phyloP scores from a whole-genome alignment of 768 basidiomycete species.

The Royoungia palumana region DNA sequence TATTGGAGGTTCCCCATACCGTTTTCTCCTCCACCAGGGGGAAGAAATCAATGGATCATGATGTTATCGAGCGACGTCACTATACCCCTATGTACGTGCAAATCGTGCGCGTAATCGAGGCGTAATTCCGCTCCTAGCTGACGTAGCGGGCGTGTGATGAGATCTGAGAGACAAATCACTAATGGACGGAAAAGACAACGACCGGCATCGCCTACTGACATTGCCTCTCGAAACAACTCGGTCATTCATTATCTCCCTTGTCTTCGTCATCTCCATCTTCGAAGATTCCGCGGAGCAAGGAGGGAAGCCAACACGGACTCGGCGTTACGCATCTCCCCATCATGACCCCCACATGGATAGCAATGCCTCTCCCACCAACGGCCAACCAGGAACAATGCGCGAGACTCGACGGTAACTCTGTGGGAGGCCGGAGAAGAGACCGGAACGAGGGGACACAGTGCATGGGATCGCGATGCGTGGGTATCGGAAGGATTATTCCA shows the following conservation, averaged over 20 bases:
- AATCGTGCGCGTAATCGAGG: background rate
- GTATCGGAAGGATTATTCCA: background rate
- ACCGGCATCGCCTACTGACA: constrained; percentile 4
- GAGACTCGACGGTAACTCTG: constrained; percentile 2
- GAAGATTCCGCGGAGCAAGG: constrained; percentile 25
- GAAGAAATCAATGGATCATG: too few relatives aligned
- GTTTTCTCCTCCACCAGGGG: too few relatives aligned
- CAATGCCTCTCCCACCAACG: background rate
- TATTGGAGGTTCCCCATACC: too few relatives aligned
- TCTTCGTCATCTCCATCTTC: background rate
- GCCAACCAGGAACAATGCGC: background rate
- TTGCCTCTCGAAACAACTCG: background rate
- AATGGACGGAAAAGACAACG: background rate
- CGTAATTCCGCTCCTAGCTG: background rate
- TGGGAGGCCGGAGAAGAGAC: constrained; percentile 4
- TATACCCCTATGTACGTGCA: too few relatives aligned
- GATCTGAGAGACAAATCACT: too few relatives aligned
- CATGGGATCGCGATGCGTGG: background rate
- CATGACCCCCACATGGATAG: constrained; percentile 4
- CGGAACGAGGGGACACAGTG: background rate
- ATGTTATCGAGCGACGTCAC: too few relatives aligned
- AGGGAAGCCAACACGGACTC: background rate
- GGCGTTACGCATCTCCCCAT: constrained; percentile 4
- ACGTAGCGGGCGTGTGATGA: too few relatives aligned
- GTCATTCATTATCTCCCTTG: too few relatives aligned